Percentiles rank a stretch among this genome's conserved stretches.
Evolutionary conservation across 169 alveolate species (phyloP).

Genomic region (Eimeria falciformis): DNA sequence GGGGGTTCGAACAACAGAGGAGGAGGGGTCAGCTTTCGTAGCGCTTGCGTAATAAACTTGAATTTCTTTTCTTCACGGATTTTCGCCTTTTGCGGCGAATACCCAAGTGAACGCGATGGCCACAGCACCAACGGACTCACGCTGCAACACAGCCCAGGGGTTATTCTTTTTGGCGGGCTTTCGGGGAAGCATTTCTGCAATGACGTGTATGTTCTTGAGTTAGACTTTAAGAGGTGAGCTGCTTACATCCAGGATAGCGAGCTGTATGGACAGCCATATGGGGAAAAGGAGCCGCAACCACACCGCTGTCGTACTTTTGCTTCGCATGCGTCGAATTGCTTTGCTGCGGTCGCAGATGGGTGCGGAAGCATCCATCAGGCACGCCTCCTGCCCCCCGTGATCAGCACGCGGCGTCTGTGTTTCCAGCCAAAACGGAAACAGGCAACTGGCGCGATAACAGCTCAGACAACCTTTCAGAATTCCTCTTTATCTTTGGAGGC

Average conservation of each 20-base stretch:
- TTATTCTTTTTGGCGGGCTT: constrained; percentile 90
- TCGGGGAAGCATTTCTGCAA: constrained; percentile 86
- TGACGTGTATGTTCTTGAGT: constrained; percentile 88
- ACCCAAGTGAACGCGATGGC: constrained; percentile 89
- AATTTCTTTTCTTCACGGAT: constrained; percentile 87
- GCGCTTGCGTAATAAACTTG: constrained; percentile 87
- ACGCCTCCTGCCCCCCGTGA: constrained; percentile 89
- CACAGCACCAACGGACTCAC: constrained; percentile 88
- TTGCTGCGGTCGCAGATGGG: constrained; percentile 54
- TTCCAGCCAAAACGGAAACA: constrained; percentile 89
- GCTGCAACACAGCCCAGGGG: constrained; percentile 83
- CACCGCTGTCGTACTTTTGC: background rate
- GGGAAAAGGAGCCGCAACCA: background rate
- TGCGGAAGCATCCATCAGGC: constrained; percentile 81
- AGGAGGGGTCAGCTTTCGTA: constrained; percentile 84
- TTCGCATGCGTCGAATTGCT: background rate
- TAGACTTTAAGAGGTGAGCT: constrained; percentile 88
- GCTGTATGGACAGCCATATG: no score
- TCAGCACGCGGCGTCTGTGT: constrained; percentile 90
- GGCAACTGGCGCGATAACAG: constrained; percentile 81
- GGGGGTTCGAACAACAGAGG: constrained; percentile 90
- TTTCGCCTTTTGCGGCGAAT: constrained; percentile 87
- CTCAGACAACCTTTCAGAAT: constrained; percentile 83
- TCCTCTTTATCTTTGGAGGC: constrained; percentile 89
- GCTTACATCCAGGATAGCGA: no score